Evolutionary conservation across 2,329 filamentous ascomycete genomes (phyloP), one percentile per base, ranked within the genome.

Genomic region (Xylariaceae sp.): DNA sequence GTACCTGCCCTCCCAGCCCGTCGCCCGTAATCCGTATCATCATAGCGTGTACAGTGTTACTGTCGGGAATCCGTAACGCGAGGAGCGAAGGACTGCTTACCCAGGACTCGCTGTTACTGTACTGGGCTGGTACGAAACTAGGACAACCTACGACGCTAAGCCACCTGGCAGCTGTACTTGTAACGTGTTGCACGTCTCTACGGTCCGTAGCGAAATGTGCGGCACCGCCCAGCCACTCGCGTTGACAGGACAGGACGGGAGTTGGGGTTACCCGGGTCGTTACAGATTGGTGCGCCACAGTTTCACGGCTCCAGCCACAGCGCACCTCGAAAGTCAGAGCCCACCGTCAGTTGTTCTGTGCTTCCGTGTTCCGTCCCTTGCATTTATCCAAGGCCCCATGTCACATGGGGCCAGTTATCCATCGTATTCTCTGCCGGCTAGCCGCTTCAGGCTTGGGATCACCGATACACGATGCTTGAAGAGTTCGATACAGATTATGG

Each of bases 361-460:
- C 34, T 54, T 51, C 51, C 37, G 51, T 48, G 35, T 48, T 56
- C 51, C 47, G 47, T 51, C 51, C 57, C 57, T 51, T 56, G 58
- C 18, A 51, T 45, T 49, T 34, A 15, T 37, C 49, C 47, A 34
- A 11, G 42, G 13, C 48, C 23, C 55, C 42, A 53, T 47, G 30
- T 51, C 50, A 17, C 50, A 17, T 37, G 34, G 30, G 7, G 23
- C 35, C 23, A 39, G 35, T 35, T 51, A 55, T 45, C 30, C 18
- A 55, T 52, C 49, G 37, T 44, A 49, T 52, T 53, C 49, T 50
- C 11, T 34, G 34, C 51, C n/a, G 5, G 17, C 53, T 58, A 62
- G 34, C 61, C 35, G 15, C 53, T 56, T 59, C 50, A 11, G 55
- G 58, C 54, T 15, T 61, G 57, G 56, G 10, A 2, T 10, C 13